A percentile compares a stretch with the other conserved stretches of the same genome.
Conservation (phyloP, 1,284 basidiomycete species). For the Pulchroboletus neoregius region DNA sequence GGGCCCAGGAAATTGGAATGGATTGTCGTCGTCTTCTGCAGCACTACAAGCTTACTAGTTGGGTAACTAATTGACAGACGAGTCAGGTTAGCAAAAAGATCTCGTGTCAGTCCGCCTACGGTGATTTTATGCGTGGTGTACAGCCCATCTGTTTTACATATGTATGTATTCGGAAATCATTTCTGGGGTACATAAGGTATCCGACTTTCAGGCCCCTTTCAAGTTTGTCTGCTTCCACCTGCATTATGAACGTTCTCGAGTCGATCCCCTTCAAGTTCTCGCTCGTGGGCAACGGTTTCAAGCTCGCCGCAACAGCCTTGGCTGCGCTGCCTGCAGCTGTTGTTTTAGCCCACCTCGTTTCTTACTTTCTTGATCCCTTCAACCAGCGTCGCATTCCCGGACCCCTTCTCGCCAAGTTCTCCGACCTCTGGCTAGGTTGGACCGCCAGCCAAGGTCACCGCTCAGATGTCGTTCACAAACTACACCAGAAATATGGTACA, state of each 20-base stretch:
- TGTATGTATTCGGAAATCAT: too few species aligned
- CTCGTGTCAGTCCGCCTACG: too few species aligned
- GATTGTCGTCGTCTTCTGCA: too few species aligned
- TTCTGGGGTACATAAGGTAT: neutral
- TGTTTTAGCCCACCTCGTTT: slow-evolving; percentile 49
- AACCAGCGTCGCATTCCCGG: slow-evolving; percentile 65
- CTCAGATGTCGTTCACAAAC: slow-evolving; percentile 69
- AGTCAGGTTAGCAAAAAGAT: too few species aligned
- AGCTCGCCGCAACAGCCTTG: slow-evolving; percentile 17
- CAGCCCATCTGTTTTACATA: too few species aligned
- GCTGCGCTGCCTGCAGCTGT: slow-evolving; percentile 31
- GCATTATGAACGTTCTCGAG: slow-evolving; percentile 18
- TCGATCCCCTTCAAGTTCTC: slow-evolving; percentile 13
- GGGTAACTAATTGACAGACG: too few species aligned
- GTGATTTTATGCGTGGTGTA: too few species aligned
- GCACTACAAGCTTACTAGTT: too few species aligned
- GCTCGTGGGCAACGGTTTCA: slow-evolving; percentile 6
- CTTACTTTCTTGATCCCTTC: slow-evolving; percentile 58
- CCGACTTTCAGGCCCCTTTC: neutral
- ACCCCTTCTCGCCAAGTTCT: slow-evolving; percentile 71
- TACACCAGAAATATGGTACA: slow-evolving; percentile 76
- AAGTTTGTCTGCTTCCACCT: slow-evolving; percentile 5
- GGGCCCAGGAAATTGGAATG: too few species aligned
- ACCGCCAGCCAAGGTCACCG: slow-evolving; percentile 67
- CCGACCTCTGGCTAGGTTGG: slow-evolving; percentile 74